phyloP scores from a whole-genome alignment of 179 eudicot species.

The Heliamphora pulchella region DNA sequence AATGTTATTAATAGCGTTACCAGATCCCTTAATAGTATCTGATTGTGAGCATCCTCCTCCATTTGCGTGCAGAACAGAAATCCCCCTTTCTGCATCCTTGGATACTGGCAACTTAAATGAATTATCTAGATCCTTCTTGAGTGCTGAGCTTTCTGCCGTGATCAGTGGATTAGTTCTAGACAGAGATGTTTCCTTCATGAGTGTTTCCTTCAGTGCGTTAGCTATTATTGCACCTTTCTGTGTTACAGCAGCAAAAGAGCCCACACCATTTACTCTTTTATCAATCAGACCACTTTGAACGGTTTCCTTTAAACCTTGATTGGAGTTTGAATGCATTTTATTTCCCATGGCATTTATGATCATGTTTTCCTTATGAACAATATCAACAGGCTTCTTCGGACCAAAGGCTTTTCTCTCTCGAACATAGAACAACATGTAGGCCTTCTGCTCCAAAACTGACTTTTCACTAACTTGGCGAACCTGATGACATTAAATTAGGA shows the following conservation, averaged over 20 bases:
- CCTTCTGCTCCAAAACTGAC: conserved; percentile 81
- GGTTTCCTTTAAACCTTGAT: conserved; percentile 23
- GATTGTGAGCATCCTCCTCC: conserved; percentile 11
- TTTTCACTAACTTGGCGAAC: conserved; percentile 76
- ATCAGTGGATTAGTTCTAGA: conserved; percentile 18
- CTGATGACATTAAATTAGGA: conserved; percentile 29
- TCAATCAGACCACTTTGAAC: conserved; percentile 27
- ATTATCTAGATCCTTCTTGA: conserved; percentile 16
- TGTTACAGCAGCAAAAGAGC: conserved; percentile 26
- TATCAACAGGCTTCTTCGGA: conserved; percentile 46
- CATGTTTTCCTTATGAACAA: conserved; percentile 40
- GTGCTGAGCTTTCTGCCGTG: conserved; percentile 17
- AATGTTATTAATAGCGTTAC: not conserved
- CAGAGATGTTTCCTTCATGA: conserved; percentile 20
- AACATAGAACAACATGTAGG: conserved; percentile 88
- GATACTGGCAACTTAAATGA: not conserved
- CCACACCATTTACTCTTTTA: conserved; percentile 20
- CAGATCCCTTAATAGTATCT: conserved; percentile 2
- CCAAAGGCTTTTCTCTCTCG: conserved; percentile 46
- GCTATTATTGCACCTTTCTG: conserved; percentile 16
- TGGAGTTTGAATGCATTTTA: conserved; percentile 23
- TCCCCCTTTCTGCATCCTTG: not conserved
- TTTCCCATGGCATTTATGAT: conserved; percentile 33
- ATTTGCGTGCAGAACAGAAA: conserved; percentile 1
- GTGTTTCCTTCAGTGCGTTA: conserved; percentile 18